These are phyloP conservation scores for Ilex asprella DNA, from an alignment of 257 asterid genomes.

Conservation along the genomic window DNA sequence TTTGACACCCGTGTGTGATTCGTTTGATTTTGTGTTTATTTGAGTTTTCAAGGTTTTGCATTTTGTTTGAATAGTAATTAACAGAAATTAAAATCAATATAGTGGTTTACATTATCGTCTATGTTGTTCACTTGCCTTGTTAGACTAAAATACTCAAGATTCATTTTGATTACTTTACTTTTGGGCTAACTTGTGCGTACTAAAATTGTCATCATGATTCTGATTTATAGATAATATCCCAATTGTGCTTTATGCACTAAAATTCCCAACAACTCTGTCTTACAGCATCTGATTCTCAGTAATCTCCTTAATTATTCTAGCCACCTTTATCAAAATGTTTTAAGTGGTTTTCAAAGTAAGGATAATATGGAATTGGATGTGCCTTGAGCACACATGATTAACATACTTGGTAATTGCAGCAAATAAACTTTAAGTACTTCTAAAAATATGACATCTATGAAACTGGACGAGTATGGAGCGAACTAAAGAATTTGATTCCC, in stretches of 20 bases:
- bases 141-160: background rate
- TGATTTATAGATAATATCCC: background rate
- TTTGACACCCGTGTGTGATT: background rate
- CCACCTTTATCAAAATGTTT: no score
- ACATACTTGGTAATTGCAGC: no score
- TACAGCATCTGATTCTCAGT: background rate
- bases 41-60: background rate
- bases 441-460: no score
- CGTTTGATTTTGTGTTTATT: background rate
- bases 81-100: background rate
- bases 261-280: background rate
- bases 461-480: no score
- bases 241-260: background rate
- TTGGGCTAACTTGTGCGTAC: background rate
- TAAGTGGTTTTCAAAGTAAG: no score
- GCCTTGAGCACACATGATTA: no score
- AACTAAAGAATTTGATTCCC: no score
- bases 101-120: background rate
- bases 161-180: background rate
- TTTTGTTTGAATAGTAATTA: background rate
- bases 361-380: no score
- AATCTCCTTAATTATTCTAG: background rate
- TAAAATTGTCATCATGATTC: background rate
- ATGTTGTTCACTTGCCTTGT: background rate
- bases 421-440: no score